These are phyloP conservation scores for Wallacemonas rigidus DNA, from an alignment of 208 protist species.

Conservation along the genomic window DNA sequence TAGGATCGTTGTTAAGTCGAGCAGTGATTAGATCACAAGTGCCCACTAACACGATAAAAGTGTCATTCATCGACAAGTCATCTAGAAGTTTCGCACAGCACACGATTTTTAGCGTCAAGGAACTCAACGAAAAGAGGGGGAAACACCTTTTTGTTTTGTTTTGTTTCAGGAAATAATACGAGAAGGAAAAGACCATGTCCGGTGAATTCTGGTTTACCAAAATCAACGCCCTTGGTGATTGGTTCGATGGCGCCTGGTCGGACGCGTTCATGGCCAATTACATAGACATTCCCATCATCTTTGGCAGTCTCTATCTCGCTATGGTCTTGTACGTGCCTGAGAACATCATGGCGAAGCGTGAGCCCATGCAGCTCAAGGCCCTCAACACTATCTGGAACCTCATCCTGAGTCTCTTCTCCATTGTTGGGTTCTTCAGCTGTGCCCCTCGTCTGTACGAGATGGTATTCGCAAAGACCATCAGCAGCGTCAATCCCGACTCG, in stretches of 20 bases:
- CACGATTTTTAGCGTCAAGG: no score
- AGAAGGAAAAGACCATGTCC: background rate
- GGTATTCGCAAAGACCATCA: conserved; percentile 34
- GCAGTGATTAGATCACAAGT: no score
- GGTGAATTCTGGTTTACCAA: conserved; percentile 1
- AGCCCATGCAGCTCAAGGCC: conserved; percentile 57
- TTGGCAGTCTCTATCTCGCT: conserved; percentile 39
- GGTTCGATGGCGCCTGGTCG: conserved; percentile 9
- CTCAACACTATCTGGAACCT: conserved; percentile 85
- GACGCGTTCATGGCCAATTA: conserved; percentile 20
- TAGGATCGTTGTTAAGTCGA: no score
- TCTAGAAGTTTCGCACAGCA: no score
- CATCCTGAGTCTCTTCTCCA: conserved; percentile 74
- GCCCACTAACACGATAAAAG: no score
- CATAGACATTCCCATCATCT: conserved; percentile 45
- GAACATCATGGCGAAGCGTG: conserved; percentile 43
- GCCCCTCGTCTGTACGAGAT: conserved; percentile 51
- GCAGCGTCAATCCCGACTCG: conserved; percentile 28
- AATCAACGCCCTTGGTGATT: conserved; percentile 12
- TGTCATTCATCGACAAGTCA: no score
- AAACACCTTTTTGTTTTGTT: background rate
- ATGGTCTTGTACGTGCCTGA: conserved; percentile 38
- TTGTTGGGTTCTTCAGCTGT: conserved; percentile 58
- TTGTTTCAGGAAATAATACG: background rate
- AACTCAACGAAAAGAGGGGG: background rate